Evolutionary conservation across 805 yeast species (phyloP).

Genomic region (Ogataea thermomethanolica): DNA sequence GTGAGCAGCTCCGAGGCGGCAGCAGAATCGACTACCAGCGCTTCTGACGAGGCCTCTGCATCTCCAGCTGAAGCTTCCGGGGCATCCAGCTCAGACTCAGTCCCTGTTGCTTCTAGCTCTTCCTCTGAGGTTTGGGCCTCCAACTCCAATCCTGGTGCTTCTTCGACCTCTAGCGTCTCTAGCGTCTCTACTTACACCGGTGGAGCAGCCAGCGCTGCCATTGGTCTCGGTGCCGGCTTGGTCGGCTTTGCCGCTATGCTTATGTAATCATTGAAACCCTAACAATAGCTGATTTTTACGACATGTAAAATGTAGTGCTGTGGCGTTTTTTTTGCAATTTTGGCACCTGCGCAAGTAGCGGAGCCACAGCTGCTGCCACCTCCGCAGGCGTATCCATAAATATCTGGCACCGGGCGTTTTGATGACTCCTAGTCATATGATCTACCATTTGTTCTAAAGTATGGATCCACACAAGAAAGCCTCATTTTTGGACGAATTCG

Average conservation of each 20-base stretch:
- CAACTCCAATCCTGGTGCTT: not conserved
- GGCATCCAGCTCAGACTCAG: too few species aligned
- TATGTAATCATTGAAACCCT: conserved; percentile 9
- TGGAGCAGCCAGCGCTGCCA: conserved; percentile 18
- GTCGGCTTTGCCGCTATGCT: conserved; percentile 21
- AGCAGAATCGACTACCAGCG: not conserved
- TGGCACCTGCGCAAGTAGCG: too few species aligned
- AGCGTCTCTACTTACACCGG: conserved; percentile 5
- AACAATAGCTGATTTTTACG: too few species aligned
- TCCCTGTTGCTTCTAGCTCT: not conserved
- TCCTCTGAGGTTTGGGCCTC: not conserved
- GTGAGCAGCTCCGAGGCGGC: not conserved
- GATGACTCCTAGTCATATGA: conserved; percentile 11
- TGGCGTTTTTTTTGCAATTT: conserved; percentile 1
- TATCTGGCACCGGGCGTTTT: not conserved
- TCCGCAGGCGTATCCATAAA: too few species aligned
- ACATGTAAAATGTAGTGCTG: not conserved
- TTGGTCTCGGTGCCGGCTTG: conserved; percentile 23
- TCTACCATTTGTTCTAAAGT: not conserved
- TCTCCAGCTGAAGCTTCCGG: too few species aligned
- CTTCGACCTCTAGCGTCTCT: not conserved
- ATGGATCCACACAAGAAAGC: conserved; percentile 7
- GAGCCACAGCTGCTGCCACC: not conserved
- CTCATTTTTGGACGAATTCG: conserved; percentile 17
- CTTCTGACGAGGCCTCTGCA: conserved; percentile 1